phyloP scores from a whole-genome alignment of 78 protist species.

The Monocercomonoides exilis region DNA sequence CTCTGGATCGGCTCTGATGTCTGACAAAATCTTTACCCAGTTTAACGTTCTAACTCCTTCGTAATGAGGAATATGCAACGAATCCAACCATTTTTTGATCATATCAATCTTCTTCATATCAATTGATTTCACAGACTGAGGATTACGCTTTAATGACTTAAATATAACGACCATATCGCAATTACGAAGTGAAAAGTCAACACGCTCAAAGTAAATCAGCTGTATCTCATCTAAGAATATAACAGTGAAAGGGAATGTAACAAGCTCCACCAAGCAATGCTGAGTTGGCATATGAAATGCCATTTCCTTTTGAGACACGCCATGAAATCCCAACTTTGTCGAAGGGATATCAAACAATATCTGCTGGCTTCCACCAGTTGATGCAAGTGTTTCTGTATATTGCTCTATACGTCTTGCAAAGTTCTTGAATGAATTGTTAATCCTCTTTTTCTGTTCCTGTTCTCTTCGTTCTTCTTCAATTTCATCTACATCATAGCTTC shows the following conservation, averaged over 20 bases:
- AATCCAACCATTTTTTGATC: slow-evolving; percentile 74
- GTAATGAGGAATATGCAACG: slow-evolving; percentile 59
- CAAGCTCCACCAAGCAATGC: slow-evolving; percentile 57
- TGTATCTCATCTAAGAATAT: slow-evolving; percentile 73
- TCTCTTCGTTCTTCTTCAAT: slow-evolving; percentile 75
- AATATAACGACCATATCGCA: slow-evolving; percentile 79
- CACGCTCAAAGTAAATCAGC: slow-evolving; percentile 81
- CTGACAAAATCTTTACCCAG: slow-evolving; percentile 68
- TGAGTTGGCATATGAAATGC: slow-evolving; percentile 63
- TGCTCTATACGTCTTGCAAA: slow-evolving; percentile 51
- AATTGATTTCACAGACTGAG: slow-evolving; percentile 49
- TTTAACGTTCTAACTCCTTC: slow-evolving; percentile 46
- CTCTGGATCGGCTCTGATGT: slow-evolving; percentile 35
- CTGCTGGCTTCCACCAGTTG: slow-evolving; percentile 15
- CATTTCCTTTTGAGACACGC: slow-evolving; percentile 53
- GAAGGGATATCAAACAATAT: slow-evolving; percentile 78
- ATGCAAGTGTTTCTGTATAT: background rate
- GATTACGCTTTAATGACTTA: slow-evolving; percentile 54
- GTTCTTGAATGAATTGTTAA: slow-evolving; percentile 54
- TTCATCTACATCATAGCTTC: slow-evolving; percentile 61
- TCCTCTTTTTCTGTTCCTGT: slow-evolving; percentile 32
- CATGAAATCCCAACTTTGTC: slow-evolving; percentile 75
- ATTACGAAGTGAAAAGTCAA: slow-evolving; percentile 48
- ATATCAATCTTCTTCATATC: slow-evolving; percentile 51
- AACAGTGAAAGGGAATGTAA: slow-evolving; percentile 71